Evolutionary conservation across 2,329 filamentous ascomycete species (phyloP).

Genomic region (Fusarium sp.): DNA sequence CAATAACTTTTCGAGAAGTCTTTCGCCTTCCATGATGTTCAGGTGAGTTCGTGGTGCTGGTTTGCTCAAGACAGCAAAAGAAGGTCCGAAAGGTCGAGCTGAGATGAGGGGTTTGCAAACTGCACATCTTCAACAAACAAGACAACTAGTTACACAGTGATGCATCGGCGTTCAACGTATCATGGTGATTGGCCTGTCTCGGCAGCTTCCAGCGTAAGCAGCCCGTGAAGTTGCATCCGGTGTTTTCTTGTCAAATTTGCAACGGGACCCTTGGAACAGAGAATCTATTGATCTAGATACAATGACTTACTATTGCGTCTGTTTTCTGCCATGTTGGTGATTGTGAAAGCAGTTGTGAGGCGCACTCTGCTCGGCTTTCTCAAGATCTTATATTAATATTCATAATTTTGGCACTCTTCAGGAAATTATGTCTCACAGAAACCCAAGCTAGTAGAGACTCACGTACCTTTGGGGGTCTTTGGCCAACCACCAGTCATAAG

Average conservation of each 20-base stretch:
- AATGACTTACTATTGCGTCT: not conserved
- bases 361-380: not conserved
- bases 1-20: not conserved
- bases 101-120: not conserved
- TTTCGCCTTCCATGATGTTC: not conserved
- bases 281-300: rapidly evolving
- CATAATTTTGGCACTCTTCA: not conserved
- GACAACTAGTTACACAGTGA: not conserved
- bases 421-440: not conserved
- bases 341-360: not conserved
- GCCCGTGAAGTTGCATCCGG: no score
- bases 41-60: not conserved
- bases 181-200: not conserved
- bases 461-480: no score
- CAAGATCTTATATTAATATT: not conserved
- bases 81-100: not conserved
- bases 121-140: not conserved
- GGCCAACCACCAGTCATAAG: no score
- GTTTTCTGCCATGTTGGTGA: not conserved
- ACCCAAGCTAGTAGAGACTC: no score
- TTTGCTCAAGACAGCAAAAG: not conserved
- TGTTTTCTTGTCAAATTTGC: not conserved
- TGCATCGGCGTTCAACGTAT: not conserved
- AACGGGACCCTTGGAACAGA: rapidly evolving
- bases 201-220: not conserved